A percentile compares a stretch with the other conserved stretches of the same genome.
Conservation (phyloP, 495 filamentous ascomycete genomes). For the Delitschia confertaspora region DNA sequence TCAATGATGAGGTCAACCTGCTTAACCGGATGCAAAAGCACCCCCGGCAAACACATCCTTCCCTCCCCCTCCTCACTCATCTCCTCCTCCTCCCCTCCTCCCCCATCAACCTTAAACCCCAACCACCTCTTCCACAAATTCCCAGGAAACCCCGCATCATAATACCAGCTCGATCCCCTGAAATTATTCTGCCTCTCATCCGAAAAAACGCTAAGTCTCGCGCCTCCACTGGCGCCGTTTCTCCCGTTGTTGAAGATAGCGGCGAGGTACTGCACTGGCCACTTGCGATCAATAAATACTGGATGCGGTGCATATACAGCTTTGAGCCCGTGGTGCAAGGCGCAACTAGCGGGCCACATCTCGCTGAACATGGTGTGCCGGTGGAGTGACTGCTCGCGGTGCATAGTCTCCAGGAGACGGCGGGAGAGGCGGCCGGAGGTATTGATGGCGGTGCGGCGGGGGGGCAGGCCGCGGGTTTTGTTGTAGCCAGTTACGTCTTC, state of each 20-base stretch:
- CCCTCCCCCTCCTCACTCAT: conserved; percentile 50
- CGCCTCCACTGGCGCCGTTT: conserved; percentile 69
- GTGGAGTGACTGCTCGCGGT: conserved; percentile 69
- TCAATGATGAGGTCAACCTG: conserved; percentile 70
- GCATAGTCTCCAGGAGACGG: conserved; percentile 77
- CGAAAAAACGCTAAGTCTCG: conserved; percentile 62
- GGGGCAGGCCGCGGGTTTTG: conserved; percentile 52
- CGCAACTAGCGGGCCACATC: conserved; percentile 84
- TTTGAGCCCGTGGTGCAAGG: conserved; percentile 90
- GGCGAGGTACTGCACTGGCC: conserved; percentile 74
- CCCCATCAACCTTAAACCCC: conserved; percentile 72
- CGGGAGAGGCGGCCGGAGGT: conserved; percentile 75
- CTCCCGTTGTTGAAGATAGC: conserved; percentile 75
- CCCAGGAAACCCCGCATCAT: conserved; percentile 74
- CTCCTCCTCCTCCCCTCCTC: conserved; percentile 79
- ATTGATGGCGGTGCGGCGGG: conserved; percentile 81
- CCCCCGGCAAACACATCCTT: conserved; percentile 41
- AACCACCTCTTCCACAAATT: conserved; percentile 85
- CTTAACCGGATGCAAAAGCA: conserved; percentile 85
- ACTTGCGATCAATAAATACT: conserved; percentile 79
- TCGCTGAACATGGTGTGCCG: conserved; percentile 90
- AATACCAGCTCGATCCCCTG: conserved; percentile 84
- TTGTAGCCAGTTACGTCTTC: conserved; percentile 90
- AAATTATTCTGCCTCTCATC: conserved; percentile 86
- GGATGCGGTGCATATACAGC: conserved; percentile 91